Conservation (phyloP, 495 filamentous ascomycete genomes). For the Penicillium soppii region DNA sequence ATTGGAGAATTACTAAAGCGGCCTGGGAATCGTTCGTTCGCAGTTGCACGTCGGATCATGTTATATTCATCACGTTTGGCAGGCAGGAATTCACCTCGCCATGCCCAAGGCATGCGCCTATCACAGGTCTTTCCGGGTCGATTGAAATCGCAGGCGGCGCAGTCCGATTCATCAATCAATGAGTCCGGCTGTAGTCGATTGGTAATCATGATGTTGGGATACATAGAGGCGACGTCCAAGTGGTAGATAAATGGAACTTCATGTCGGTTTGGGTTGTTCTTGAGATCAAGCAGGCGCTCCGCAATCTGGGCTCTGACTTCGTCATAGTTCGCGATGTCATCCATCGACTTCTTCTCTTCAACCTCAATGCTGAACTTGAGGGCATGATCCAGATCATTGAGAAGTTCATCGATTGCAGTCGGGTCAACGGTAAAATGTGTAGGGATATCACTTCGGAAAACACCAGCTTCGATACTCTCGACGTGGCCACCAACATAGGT, state of each 20-base stretch:
- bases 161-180: conserved; percentile 94
- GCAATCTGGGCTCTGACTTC: conserved; percentile 86
- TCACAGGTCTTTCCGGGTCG: conserved; percentile 97
- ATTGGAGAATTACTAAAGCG: conserved; percentile 65
- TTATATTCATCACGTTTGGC: conserved; percentile 98
- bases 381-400: conserved; percentile 84
- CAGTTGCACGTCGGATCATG: conserved; percentile 93
- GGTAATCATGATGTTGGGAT: conserved; percentile 99
- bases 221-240: conserved; percentile 98
- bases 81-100: conserved; percentile 96
- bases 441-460: conserved; percentile 94
- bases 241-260: conserved; percentile 96
- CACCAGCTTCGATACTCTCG: conserved; percentile 98
- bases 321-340: conserved; percentile 89
- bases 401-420: conserved; percentile 81
- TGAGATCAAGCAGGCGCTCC: conserved; percentile 69
- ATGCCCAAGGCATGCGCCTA: conserved; percentile 91
- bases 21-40: conserved; percentile 87
- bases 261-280: conserved; percentile 72
- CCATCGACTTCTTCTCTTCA: conserved; percentile 90
- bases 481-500: conserved; percentile 99
- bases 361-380: conserved; percentile 88
- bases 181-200: conserved; percentile 97
- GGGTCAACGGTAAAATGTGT: conserved; percentile 88
- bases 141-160: conserved; percentile 98